Percentiles rank a stretch among this genome's conserved stretches.
phyloP scores from a whole-genome alignment of 1,284 basidiomycete genomes.

The Singerocomus inundabilis region DNA sequence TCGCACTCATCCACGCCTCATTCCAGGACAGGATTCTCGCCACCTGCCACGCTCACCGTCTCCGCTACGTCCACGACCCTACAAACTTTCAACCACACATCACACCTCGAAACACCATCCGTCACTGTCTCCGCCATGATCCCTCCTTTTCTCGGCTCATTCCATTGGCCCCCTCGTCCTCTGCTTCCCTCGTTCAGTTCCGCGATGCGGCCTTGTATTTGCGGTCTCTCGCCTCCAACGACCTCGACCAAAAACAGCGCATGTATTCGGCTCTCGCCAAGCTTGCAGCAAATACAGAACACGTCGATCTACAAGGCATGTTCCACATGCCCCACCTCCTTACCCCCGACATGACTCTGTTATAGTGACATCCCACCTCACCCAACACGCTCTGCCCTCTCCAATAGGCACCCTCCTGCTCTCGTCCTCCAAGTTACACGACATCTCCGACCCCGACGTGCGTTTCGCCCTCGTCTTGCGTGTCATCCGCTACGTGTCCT shows the following conservation, averaged over 20 bases:
- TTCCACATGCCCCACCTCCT: slow-evolving; percentile 9
- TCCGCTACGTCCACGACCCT: slow-evolving; percentile 61
- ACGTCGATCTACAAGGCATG: slow-evolving; percentile 38
- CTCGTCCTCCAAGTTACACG: slow-evolving; percentile 34
- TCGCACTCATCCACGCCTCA: slow-evolving; percentile 3
- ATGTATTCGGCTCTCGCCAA: slow-evolving; percentile 37
- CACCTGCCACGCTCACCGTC: slow-evolving; percentile 60
- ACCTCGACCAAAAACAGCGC: slow-evolving; percentile 33
- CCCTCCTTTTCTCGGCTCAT: slow-evolving; percentile 18
- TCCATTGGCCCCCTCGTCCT: slow-evolving; percentile 30
- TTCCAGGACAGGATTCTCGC: slow-evolving; percentile 68
- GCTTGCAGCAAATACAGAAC: slow-evolving; percentile 35
- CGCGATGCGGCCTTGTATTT: slow-evolving; percentile 27
- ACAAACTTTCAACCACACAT: slow-evolving; percentile 72
- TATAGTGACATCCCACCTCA: slow-evolving; percentile 41
- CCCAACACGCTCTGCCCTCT: slow-evolving; percentile 38
- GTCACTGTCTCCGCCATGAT: slow-evolving; percentile 38
- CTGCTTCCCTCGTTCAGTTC: slow-evolving; percentile 34
- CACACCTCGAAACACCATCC: slow-evolving; percentile 68
- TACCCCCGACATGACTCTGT: slow-evolving; percentile 12
- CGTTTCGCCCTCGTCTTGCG: slow-evolving; percentile 54
- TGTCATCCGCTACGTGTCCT: slow-evolving; percentile 66
- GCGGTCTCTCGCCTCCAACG: slow-evolving; percentile 31
- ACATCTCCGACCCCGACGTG: slow-evolving; percentile 38
- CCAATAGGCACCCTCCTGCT: slow-evolving; percentile 54